Base-by-base conservation (phyloP, 1,139 yeast genomes). In the Lodderomyces parapsilosis region DNA sequence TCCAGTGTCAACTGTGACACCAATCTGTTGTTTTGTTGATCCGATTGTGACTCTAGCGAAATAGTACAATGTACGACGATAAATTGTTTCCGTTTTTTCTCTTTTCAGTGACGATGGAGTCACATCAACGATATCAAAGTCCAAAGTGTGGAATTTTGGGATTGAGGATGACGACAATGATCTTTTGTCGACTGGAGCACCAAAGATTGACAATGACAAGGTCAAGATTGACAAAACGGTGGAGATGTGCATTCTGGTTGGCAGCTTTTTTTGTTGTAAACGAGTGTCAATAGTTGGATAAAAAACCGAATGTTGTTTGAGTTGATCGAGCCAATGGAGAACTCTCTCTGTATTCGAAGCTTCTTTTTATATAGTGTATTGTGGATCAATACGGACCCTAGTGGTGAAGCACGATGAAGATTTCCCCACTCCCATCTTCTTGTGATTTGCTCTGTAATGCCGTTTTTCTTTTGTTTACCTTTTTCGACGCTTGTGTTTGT, bases 1-100 rank as follows among this genome's bases (percentile, higher is more conserved):
- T 5, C 67, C 67, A 9, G 68, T 63, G 45, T 63, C 68, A 18
- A 63, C 41, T 27, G 47, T 40, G 20, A 62, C 65, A 14, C 39
- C 43, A 20, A 57, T 49, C 14, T 45, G 36, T 40, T 55, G 58
- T 6, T 48, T 43, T 35, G 58, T 43, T 23, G 62, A 51, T 6
- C 67, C 67, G 27, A 56, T 57, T 52, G 32, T 17, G 19, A 49
- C 38, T n/a, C 41, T 30, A 22, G 43, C 36, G 7, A 35, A 30
- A 30, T 46, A 46, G 14, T 28, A 25, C 14, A 20, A 23, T 3
- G 11, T 15, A 9, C 17, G 22, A 18, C 27, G 19, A 3, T 41
- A 28, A 8, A 31, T 4, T 6, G 31, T 14, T 11, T 35, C 30
- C 3, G 34, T 18, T 10, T 35, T 40, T 15, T 27, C 39, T 17